Base-by-base conservation (phyloP, 148 eudicot genomes). In the Vaccinium macrocarpon region DNA sequence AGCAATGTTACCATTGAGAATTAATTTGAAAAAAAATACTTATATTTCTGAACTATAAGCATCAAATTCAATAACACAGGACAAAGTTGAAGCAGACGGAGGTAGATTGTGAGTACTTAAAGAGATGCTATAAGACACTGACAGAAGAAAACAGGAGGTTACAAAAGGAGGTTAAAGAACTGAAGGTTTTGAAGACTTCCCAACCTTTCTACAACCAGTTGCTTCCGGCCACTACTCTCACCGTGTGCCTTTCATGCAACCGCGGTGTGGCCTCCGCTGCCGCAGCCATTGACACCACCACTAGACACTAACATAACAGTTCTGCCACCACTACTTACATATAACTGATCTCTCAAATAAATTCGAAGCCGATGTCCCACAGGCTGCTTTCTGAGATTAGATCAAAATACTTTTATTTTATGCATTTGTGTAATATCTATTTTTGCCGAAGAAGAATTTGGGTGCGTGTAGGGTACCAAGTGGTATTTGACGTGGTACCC, bases 61-160 rank as follows among this genome's bases (percentile, higher is more conserved):
- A 35, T 35, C 38, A 35, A 35, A 35, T 35, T 35, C 38, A 35
- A 35, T 35, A 35, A 35, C 38, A 3, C 38, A 95, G 99, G 93
- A 96, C 98, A 15, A 96, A 96, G 79, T 76, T 94, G 91, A 96
- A 94, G 92, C 99, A 96, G 89, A 96, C 97, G 75, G 99, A 96
- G 93, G 95, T 94, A 59, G 98, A 96, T 85, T 93, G 97, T 57
- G 99, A 94, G 93, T 91, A 94, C 85, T 86, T 96, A 87, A 96
- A 91, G 91, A 89, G 93, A 68, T 93, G 97, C 80, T 96, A 93
- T 70, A 97, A 93, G 86, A 92, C 92, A 53, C 85, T 96, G 89
- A 92, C 97, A 76, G 95, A 93, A 87, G 99, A 96, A 87, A 96
- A 96, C 84, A 88, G 93, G 86, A 92, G 97, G 82, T 74, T 96